Conservation (phyloP, 441 rosid genomes). For the Francoa sonchifolia region DNA sequence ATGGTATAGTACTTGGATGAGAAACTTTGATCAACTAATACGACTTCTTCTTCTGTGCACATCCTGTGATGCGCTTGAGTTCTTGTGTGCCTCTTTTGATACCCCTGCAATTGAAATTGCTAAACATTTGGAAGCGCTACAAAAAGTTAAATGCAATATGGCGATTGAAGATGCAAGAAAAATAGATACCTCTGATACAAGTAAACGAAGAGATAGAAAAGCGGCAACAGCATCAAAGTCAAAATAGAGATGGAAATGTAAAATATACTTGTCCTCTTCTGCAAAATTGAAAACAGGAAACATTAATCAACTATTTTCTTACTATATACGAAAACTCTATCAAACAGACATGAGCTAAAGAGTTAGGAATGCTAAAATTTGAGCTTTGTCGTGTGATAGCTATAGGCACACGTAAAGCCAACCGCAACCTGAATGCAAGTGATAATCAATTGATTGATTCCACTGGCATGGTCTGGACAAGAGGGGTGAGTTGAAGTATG, state of each 20-base stretch:
- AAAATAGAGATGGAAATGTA: slow-evolving; percentile 24
- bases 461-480: too few relatives aligned
- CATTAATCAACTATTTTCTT: too few relatives aligned
- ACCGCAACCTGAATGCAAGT: not conserved
- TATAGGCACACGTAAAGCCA: not conserved
- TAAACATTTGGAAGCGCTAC: slow-evolving; percentile 2
- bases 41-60: slow-evolving; percentile 40
- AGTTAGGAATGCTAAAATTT: not conserved
- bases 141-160: not conserved
- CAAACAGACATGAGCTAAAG: not conserved
- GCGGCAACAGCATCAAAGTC: slow-evolving; percentile 30
- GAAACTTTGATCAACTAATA: slow-evolving; percentile 8
- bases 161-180: slow-evolving; percentile 2
- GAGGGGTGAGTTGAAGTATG: too few relatives aligned
- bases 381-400: not conserved
- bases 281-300: slow-evolving; percentile 9
- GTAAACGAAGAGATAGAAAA: slow-evolving; percentile 31
- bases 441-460: too few relatives aligned
- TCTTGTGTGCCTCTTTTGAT: slow-evolving; percentile 28
- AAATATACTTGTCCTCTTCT: slow-evolving; percentile 21
- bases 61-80: slow-evolving; percentile 24
- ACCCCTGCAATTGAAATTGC: slow-evolving; percentile 25
- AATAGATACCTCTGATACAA: slow-evolving; percentile 33
- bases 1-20: not conserved
- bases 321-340: not conserved